Percentiles rank a stretch among this genome's conserved stretches.
Conservation (phyloP, 345 rosid species). For the Populus davidiana region DNA sequence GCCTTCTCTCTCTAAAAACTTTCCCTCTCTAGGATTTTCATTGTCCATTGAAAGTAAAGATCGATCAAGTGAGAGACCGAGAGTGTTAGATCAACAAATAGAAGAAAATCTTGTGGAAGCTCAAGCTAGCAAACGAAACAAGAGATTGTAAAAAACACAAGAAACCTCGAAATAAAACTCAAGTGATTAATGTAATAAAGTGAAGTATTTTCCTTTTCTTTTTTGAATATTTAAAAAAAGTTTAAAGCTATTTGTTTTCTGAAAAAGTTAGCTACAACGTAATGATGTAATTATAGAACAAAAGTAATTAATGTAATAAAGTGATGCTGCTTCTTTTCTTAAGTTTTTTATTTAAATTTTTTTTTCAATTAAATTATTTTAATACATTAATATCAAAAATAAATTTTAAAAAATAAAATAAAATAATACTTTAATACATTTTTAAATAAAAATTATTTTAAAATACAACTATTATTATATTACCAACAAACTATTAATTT, state of each 20-base stretch:
- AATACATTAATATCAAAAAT: too few relatives aligned
- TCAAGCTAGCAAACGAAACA: constrained; percentile 24
- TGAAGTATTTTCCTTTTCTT: background rate
- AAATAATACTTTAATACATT: too few relatives aligned
- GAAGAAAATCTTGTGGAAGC: constrained; percentile 48
- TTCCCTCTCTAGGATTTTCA: constrained; percentile 44
- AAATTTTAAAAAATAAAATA: too few relatives aligned
- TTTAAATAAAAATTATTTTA: too few relatives aligned
- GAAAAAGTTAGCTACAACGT: too few relatives aligned
- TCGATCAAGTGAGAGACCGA: constrained; percentile 39
- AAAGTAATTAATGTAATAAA: background rate
- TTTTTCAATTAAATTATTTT: too few relatives aligned
- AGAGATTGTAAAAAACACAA: constrained; percentile 40
- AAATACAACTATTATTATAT: too few relatives aligned
- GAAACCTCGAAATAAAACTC: background rate
- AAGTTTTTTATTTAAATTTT: too few relatives aligned
- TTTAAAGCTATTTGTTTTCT: too few relatives aligned
- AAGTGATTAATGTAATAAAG: constrained; percentile 16
- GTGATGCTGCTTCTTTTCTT: background rate
- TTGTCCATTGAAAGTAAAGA: constrained; percentile 49
- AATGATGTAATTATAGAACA: too few relatives aligned
- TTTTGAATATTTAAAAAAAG: background rate
- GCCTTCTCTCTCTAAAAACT: constrained; percentile 24
- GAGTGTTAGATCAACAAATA: constrained; percentile 81
- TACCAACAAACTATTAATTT: too few relatives aligned